Evolutionary conservation across 441 rosid species (phyloP), one percentile per base, ranked within the genome.

Genomic region (Mallotus japonicus): DNA sequence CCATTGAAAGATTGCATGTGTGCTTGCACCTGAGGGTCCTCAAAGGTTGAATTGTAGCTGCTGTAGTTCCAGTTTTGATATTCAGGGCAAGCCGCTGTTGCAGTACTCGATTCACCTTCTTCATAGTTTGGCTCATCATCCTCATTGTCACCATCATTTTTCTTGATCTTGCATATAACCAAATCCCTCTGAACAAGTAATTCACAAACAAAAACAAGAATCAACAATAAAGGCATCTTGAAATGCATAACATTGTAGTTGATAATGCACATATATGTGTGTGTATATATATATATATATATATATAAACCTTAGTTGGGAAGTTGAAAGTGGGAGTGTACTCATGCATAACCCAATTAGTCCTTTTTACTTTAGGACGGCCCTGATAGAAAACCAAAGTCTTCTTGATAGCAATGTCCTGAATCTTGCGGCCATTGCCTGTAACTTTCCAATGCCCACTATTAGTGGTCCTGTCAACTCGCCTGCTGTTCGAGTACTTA

Each of bases 331-430:
- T 50, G 61, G 78, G 73, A 6, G 65, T 78, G 51, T 82, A 91
- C 76, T 91, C 91, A 15, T 87, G 91, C 71, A 89, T 88, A 51
- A 83, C 50, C 97, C 97, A 91, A 4, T 58, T 60, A 20, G 89
- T 78, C 71, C 63, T 77, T 22, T 58, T 55, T 14, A 78, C 84
- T 0, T 24, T 62, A 28, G 83, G 57, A 34, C 76, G 82, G 19
- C 83, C 87, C n/a, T 0, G 0, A 65, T 81, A 32, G 71, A 82
- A 89, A 78, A 84, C 86, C 76, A 91, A 70, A 12, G 77, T 83
- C 80, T 63, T 86, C 76, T 84, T 89, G 5, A 40, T 73, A 14
- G 87, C 95, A 16, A 83, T 79, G 13, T 60, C 61, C 14, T 51
- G 71, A 74, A 90, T 70, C 0, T 1, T 9, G 28, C 86, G 77